These are phyloP conservation scores for Arachis stenosperma DNA, from an alignment of 306 rosid species.

Conservation along the genomic window DNA sequence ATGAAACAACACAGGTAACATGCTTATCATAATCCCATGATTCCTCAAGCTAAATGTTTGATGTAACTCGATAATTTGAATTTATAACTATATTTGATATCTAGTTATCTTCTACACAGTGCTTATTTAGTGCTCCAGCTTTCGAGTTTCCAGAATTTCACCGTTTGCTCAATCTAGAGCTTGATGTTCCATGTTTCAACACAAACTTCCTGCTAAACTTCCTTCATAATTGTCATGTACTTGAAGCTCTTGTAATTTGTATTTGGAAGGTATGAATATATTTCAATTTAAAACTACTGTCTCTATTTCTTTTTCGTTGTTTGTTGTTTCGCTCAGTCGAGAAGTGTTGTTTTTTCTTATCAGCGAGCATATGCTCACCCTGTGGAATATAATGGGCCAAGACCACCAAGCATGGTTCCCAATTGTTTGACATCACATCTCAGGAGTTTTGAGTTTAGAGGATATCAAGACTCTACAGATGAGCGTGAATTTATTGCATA, in stretches of 20 bases:
- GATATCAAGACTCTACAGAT: not conserved
- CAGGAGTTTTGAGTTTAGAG: not conserved
- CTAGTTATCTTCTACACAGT: not conserved
- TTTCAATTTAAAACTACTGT: not conserved
- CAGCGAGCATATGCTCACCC: not conserved
- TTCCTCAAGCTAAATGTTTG: not conserved
- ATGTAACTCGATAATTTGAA: not conserved
- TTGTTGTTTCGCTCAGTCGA: not conserved
- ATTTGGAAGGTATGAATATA: not conserved
- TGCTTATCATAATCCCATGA: not conserved
- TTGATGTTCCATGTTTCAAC: not conserved
- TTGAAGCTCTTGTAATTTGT: not conserved
- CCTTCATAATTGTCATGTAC: not conserved
- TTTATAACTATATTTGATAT: not conserved
- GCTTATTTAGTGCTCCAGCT: not conserved
- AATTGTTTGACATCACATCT: not conserved
- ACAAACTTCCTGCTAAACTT: not conserved
- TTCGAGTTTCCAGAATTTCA: not conserved
- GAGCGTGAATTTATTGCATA: not conserved
- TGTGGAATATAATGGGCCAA: too few relatives aligned
- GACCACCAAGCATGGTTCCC: not conserved
- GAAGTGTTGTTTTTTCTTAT: not conserved
- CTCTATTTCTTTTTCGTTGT: not conserved
- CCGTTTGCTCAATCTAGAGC: not conserved
- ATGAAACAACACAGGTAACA: not conserved